These are phyloP conservation scores for Talaromyces sp. DNA, from an alignment of 2,329 filamentous ascomycete genomes.

Conservation along the genomic window DNA sequence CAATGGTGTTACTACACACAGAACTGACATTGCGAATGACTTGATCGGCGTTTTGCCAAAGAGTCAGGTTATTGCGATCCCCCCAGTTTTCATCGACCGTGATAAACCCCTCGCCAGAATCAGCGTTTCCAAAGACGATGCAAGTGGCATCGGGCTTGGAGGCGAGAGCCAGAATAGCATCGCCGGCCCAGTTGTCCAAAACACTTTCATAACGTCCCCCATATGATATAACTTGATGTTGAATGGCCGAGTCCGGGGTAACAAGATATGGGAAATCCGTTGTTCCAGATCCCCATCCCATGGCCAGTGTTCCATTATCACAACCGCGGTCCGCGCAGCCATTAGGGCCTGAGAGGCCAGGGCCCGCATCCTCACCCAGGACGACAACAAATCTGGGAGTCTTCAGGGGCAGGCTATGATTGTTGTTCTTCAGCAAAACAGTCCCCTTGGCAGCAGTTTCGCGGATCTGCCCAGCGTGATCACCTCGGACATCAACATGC, in stretches of 20 bases:
- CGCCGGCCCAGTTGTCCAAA: slow-evolving; percentile 54
- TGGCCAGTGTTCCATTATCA: slow-evolving; percentile 56
- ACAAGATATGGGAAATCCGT: slow-evolving; percentile 60
- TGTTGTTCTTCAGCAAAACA: slow-evolving; percentile 80
- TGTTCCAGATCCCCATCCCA: slow-evolving; percentile 61
- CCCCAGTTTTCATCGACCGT: slow-evolving; percentile 75
- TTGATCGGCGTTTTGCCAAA: slow-evolving; percentile 78
- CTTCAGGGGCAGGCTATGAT: slow-evolving; percentile 66
- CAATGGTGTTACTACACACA: slow-evolving; percentile 80
- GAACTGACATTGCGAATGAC: slow-evolving; percentile 76
- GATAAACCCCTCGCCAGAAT: slow-evolving; percentile 84
- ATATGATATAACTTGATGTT: slow-evolving; percentile 64
- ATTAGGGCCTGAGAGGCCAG: slow-evolving; percentile 72
- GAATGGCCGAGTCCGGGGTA: slow-evolving; percentile 60
- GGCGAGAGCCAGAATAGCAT: slow-evolving; percentile 48
- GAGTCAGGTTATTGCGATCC: slow-evolving; percentile 85
- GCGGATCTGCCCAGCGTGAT: slow-evolving; percentile 70
- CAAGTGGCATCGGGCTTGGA: slow-evolving; percentile 47
- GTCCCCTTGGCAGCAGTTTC: slow-evolving; percentile 74
- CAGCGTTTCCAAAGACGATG: slow-evolving; percentile 85
- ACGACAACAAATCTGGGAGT: slow-evolving; percentile 66
- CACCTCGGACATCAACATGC: slow-evolving; percentile 72
- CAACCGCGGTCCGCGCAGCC: slow-evolving; percentile 67
- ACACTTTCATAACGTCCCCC: slow-evolving; percentile 59
- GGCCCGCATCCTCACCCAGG: slow-evolving; percentile 77